phyloP scores from a whole-genome alignment of 2,329 filamentous ascomycete genomes.

The Chaetomium olivaceum region DNA sequence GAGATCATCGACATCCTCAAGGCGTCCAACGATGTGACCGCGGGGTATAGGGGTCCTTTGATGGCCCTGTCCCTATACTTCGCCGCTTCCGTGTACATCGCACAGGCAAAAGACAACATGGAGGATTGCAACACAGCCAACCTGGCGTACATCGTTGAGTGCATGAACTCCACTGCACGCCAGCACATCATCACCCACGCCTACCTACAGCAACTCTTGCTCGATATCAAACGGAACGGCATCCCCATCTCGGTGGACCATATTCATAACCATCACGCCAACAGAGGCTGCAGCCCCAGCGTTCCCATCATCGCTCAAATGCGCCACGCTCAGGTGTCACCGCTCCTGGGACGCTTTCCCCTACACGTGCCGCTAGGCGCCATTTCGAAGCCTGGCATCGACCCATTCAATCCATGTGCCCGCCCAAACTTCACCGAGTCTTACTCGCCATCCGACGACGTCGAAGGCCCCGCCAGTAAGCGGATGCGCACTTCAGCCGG shows the following conservation, averaged over 20 bases:
- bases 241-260: constrained; percentile 34
- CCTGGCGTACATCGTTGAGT: constrained; percentile 74
- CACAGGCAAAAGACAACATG: constrained; percentile 67
- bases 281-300: constrained; percentile 37
- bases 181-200: constrained; percentile 76
- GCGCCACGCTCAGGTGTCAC: constrained; percentile 43
- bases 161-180: constrained; percentile 74
- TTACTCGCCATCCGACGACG: background rate
- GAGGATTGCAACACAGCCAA: constrained; percentile 49
- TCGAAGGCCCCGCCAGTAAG: constrained; percentile 35
- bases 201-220: constrained; percentile 79
- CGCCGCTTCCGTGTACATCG: constrained; percentile 78
- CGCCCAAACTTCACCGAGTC: background rate
- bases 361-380: constrained; percentile 39
- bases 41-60: constrained; percentile 70
- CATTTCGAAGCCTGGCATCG: background rate
- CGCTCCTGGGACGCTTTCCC: constrained; percentile 49
- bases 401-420: background rate
- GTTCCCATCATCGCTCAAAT: constrained; percentile 53
- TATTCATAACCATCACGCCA: constrained; percentile 32
- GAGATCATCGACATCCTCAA: constrained; percentile 84
- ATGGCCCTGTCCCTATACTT: constrained; percentile 83
- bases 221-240: constrained; percentile 68
- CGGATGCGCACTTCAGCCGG: constrained; percentile 38
- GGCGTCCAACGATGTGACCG: constrained; percentile 69